Base-by-base conservation (phyloP, 768 basidiomycete genomes). In the Suillus subluteus region DNA sequence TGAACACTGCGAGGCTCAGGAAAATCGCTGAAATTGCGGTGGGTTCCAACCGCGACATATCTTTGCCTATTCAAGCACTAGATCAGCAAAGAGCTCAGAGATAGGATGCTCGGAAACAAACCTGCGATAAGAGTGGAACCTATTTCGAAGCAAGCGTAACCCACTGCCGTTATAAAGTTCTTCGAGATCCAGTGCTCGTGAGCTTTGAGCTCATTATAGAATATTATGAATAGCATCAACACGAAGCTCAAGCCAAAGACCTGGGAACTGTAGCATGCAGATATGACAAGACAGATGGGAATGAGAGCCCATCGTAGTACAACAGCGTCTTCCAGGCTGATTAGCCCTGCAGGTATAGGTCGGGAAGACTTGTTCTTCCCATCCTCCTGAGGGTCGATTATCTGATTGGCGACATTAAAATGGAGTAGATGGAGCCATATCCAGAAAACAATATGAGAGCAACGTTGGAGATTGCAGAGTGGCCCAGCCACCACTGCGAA, bases 371-470 rank as follows among this genome's bases (percentile, higher is more conserved):
- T 82, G 71, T 85, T 85, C 58, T 75, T 54, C 30, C 68, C 75
- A 65, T 85, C 84, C 70, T 85, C 84, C 13, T 79, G 78, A 6
- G 78, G 76, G 7, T 75, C 73, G 40, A 79, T 74, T 26, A 76
- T 78, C 70, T 85, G 84, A 65, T 85, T 85, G 4, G 81, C 75
- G n/a, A 84, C 70, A 66, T 81, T 69, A 69, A 80, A 82, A 55
- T 82, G 82, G 3, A 85, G 71, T 15, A 83, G 72, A 62, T 85
- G 84, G 3, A 82, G 62, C 79, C 77, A 85, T 35, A 82, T 75
- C 84, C 84, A 85, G 5, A 79, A 46, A 1, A 81, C 62, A 6
- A 78, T 70, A 30, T 80, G 73, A 7, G 73, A 26, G 15, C 79
- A 30, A 1, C 56, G 67, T 6, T 64, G 35, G 2, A 71, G 44